Evolutionary conservation across 1,284 basidiomycete genomes (phyloP).

Genomic region (Trichosporon sp.): DNA sequence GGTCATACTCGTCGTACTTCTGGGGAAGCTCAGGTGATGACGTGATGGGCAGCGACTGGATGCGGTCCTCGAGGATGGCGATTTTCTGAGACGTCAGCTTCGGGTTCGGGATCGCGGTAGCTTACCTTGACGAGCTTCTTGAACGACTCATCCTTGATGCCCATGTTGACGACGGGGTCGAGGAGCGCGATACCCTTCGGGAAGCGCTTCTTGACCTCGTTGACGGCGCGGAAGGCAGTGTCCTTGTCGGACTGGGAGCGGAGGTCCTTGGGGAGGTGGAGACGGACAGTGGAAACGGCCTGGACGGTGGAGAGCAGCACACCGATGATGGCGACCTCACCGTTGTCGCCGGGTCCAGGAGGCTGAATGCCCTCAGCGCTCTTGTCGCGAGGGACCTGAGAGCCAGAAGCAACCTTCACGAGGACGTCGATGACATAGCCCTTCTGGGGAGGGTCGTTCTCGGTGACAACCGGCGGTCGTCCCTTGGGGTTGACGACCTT

Average conservation of each 20-base stretch:
- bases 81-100: conserved; percentile 61
- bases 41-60: conserved; percentile 69
- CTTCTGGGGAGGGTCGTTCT: conserved; percentile 71
- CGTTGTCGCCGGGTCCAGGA: conserved; percentile 63
- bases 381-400: conserved; percentile 60
- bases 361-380: conserved; percentile 63
- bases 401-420: conserved; percentile 68
- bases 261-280: conserved; percentile 86
- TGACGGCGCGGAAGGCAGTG: conserved; percentile 79
- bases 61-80: conserved; percentile 71
- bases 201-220: conserved; percentile 84
- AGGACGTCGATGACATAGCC: conserved; percentile 94
- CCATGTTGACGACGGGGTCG: conserved; percentile 94
- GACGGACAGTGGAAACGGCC: conserved; percentile 76
- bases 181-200: conserved; percentile 79
- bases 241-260: conserved; percentile 69
- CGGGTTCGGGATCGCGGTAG: conserved; percentile 8
- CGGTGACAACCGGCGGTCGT: conserved; percentile 32
- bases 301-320: conserved; percentile 83
- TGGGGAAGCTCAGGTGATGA: conserved; percentile 67
- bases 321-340: conserved; percentile 79
- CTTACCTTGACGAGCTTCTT: conserved; percentile 63
- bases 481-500: conserved; percentile 55
- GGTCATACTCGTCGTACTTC: conserved; percentile 70
- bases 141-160: conserved; percentile 91